phyloP scores from a whole-genome alignment of 352 stramenopile species.

The Globisporangium echinulatum region DNA sequence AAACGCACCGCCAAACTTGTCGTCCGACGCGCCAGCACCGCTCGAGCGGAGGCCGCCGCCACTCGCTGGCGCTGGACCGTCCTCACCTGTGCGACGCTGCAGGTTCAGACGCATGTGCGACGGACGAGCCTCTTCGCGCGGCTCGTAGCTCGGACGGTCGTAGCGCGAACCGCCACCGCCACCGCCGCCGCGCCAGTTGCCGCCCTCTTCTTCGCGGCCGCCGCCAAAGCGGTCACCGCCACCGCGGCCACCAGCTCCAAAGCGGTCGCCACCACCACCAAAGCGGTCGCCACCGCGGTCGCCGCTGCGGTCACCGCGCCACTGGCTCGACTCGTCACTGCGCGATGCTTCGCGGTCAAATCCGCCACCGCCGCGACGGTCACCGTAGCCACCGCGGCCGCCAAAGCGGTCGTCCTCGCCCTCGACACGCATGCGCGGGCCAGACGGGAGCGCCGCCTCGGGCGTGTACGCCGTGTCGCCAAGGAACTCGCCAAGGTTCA shows the following conservation, averaged over 20 bases:
- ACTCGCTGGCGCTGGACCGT: constrained; percentile 17
- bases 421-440: constrained; percentile 34
- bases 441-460: constrained; percentile 50
- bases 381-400: constrained; percentile 28
- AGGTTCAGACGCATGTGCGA: constrained; percentile 76
- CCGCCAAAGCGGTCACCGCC: constrained; percentile 19
- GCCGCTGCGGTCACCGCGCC: constrained; percentile 30
- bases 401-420: constrained; percentile 48
- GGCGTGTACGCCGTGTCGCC: constrained; percentile 64
- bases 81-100: constrained; percentile 30
- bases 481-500: constrained; percentile 68
- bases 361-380: constrained; percentile 16
- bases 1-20: constrained; percentile 57
- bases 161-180: constrained; percentile 38
- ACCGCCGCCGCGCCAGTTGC: constrained; percentile 8
- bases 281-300: too few species aligned
- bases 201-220: constrained; percentile 8
- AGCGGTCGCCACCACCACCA: too few species aligned
- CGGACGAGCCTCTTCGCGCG: constrained; percentile 57
- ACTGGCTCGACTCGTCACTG: constrained; percentile 47
- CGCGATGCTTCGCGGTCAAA: constrained; percentile 37
- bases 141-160: constrained; percentile 60
- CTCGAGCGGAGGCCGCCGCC: constrained; percentile 11
- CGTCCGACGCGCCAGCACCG: constrained; percentile 10
- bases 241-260: constrained; percentile 15